A percentile compares a stretch with the other conserved stretches of the same genome.
Evolutionary conservation across 805 yeast genomes (phyloP).

Genomic region (Pachysolen tannophilus): DNA sequence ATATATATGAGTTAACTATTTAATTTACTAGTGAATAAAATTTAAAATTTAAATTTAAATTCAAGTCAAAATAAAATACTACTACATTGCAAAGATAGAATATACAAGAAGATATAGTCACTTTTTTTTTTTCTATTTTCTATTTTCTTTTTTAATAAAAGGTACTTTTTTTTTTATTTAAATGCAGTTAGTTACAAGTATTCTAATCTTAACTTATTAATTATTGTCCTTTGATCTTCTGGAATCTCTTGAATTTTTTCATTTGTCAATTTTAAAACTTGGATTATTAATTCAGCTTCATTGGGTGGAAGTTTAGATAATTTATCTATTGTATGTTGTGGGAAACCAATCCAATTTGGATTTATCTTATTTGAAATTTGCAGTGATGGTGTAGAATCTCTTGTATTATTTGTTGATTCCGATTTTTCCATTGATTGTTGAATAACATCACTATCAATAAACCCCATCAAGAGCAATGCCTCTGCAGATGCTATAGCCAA

Average conservation of each 20-base stretch:
- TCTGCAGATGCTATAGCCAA: constrained; percentile 66
- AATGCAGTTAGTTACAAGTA: too few relatives aligned
- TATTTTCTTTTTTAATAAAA: too few relatives aligned
- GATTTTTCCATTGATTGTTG: constrained; percentile 33
- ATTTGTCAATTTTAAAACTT: constrained; percentile 40
- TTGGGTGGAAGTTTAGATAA: constrained; percentile 42
- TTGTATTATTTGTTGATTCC: neutral
- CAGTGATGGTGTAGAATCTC: constrained; percentile 19
- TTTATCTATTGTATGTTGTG: constrained; percentile 41
- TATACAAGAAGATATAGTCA: too few relatives aligned
- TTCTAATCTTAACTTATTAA: constrained; percentile 45
- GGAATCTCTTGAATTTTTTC: constrained; percentile 44
- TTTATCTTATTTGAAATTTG: constrained; percentile 14
- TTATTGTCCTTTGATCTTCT: constrained; percentile 46
- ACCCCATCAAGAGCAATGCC: constrained; percentile 69
- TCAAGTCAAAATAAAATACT: too few relatives aligned
- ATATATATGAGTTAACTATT: too few relatives aligned
- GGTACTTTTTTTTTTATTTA: too few relatives aligned
- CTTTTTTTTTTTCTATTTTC: too few relatives aligned
- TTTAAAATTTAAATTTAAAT: too few relatives aligned
- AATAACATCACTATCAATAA: constrained; percentile 64
- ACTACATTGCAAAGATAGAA: too few relatives aligned
- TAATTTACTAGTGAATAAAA: too few relatives aligned
- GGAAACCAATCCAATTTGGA: constrained; percentile 40
- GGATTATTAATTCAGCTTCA: constrained; percentile 50